Evolutionary conservation across 2,329 filamentous ascomycete genomes (phyloP), one percentile per base, ranked within the genome.

Genomic region (Sporothrix pseudoabietina): DNA sequence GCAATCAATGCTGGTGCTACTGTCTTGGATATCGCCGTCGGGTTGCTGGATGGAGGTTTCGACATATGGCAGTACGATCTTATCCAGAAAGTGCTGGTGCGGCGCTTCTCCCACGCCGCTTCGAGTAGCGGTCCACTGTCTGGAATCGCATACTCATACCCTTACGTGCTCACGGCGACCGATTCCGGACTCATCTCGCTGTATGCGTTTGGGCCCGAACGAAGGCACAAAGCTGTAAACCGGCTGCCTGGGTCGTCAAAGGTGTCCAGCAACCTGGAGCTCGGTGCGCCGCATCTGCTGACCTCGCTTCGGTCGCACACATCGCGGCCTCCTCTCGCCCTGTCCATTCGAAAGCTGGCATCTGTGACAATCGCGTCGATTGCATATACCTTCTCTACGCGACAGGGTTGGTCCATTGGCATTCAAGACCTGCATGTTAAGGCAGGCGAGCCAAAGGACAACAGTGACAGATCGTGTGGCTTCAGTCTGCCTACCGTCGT

Each of bases 321-420:
- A 3, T 91, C 92, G 1, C 89, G 91, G 78, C 88, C 91, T 2
- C 94, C 94, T 1, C 84, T 97, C 10, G 93, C 94, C 0, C 83
- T 97, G n/a, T 95, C 93, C 0, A 88, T 98, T 52, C 89, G 94
- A n/a, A 87, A 85, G 35, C 89, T 89, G 16, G 80, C 87, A 0
- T 83, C 84, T 3, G 88, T 87, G 12, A 88, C 93, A 22, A 87
- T 94, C n/a, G 92, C 93, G 1, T 94, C 93, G 0, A 92, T 98
- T 74, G 94, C 93, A 0, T 98, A 97, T 80, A 92, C 93, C 0
- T 89, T 97, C 76, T 90, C 91, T 19, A 92, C 92, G 1, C 85
- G 91, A 3, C 90, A 89, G 59, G 94, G 94, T 39, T 98, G 94
- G 93, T 94, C 92, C 8, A 87, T 97, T 19, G 94, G 94, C 1